Evolutionary conservation across 1,139 yeast genomes (phyloP).

Genomic region (Suhomyces yuchorum): DNA sequence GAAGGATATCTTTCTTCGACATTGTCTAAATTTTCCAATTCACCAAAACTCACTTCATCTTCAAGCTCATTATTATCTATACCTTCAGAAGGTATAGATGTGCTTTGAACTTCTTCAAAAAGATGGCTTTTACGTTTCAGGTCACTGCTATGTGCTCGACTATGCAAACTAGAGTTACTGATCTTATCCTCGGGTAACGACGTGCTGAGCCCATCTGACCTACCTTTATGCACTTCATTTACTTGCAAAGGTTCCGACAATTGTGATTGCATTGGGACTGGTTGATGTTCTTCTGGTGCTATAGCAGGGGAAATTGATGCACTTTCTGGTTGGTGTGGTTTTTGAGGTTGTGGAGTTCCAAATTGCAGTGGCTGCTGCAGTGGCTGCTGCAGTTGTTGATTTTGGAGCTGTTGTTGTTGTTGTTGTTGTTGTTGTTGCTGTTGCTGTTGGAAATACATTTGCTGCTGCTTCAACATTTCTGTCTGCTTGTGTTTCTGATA

Average conservation of each 20-base stretch:
- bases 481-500: conserved; percentile 45
- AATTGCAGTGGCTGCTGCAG: not conserved
- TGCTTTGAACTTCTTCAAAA: not conserved
- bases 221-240: not conserved
- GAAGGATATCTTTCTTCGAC: conserved; percentile 50
- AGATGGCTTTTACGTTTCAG: conserved; percentile 4
- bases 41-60: conserved; percentile 28
- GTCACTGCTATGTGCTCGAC: conserved; percentile 2
- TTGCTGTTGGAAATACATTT: conserved; percentile 35
- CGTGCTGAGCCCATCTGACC: not conserved
- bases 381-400: conserved; percentile 9
- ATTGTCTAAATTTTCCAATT: conserved; percentile 40
- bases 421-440: conserved; percentile 12
- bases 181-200: not conserved
- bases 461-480: conserved; percentile 40
- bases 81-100: not conserved
- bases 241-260: not conserved
- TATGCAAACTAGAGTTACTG: not conserved
- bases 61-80: conserved; percentile 3
- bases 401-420: conserved; percentile 13
- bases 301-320: conserved; percentile 6
- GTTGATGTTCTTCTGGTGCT: conserved; percentile 2
- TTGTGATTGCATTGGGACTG: conserved; percentile 1
- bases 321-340: not conserved
- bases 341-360: not conserved